Evolutionary conservation across 345 rosid species (phyloP).

Genomic region (Anastatica hierochuntica): DNA sequence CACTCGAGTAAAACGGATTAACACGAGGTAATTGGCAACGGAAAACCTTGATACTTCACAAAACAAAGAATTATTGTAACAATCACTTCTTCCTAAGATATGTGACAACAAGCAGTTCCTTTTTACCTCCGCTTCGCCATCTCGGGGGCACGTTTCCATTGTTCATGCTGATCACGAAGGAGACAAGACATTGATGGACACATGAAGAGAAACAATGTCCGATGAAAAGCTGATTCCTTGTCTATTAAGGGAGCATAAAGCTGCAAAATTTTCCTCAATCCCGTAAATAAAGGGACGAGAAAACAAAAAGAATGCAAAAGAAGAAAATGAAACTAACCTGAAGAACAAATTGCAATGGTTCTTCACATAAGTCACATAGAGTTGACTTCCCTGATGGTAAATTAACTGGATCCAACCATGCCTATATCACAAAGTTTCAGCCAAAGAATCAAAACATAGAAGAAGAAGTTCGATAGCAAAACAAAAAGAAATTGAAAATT

Average conservation of each 20-base stretch:
- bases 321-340: slow-evolving; percentile 45
- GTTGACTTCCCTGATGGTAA: slow-evolving; percentile 59
- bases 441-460: not conserved
- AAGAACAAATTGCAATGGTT: slow-evolving; percentile 73
- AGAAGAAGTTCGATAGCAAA: not conserved
- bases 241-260: slow-evolving; percentile 69
- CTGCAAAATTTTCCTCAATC: slow-evolving; percentile 20
- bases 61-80: no score
- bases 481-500: no score
- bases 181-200: slow-evolving; percentile 85
- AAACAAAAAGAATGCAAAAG: not conserved
- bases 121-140: slow-evolving; percentile 54
- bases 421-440: slow-evolving; percentile 32
- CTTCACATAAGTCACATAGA: slow-evolving; percentile 67
- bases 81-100: no score
- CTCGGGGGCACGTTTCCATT: slow-evolving; percentile 62
- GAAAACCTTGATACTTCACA: slow-evolving; percentile 67
- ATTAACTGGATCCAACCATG: slow-evolving; percentile 84
- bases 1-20: slow-evolving; percentile 69
- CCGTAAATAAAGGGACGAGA: not conserved
- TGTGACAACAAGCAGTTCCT: not conserved
- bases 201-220: slow-evolving; percentile 69
- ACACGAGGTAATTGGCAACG: slow-evolving; percentile 67
- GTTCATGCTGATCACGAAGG: slow-evolving; percentile 83
- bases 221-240: slow-evolving; percentile 68